Base-by-base conservation (phyloP, 2,329 filamentous ascomycete genomes). In the Alternaria gansuensis region DNA sequence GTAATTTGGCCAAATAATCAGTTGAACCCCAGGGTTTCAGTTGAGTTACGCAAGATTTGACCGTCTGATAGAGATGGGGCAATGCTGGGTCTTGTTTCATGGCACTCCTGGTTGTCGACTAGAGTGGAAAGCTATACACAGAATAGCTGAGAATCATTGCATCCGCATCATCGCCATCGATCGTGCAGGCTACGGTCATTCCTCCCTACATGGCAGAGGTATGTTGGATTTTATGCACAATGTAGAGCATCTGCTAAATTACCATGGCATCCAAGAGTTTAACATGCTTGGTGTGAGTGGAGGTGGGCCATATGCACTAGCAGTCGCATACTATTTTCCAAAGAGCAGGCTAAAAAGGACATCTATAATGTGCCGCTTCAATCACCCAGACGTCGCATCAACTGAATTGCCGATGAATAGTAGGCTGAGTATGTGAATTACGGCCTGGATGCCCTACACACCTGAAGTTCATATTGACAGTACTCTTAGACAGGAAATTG, bases 41-140 rank as follows among this genome's bases (percentile, higher is more conserved):
- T 37, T 53, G 31, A 53, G 40, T 45, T 45, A 53, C 40, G 51
- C 51, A 37, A 40, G 31, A 21, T 21, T 53, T 29, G 51, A 40
- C 17, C 40, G 40, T 17, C 7, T 21, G 14, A 44, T 21, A 44
- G 51, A 53, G 10, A 31, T 36, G 24, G 51, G 51, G 24, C 31
- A 53, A 45, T 33, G 33, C 31, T 53, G 40, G 51, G 29, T 53
- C 21, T 4, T 37, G 5, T 53, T 53, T 21, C 40, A 53, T 14
- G 48, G 51, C 24, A 53, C 51, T 45, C 40, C 51, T 24, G 23
- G 51, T 37, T 21, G 29, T 29, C 51, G 51, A n/a, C 7, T 53
- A 9, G 14, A 4, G 3, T 37, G 5, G 17, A 26, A 5, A 4
- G 3, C 5, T 6, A 11, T 36, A 36, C 39, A 37, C 6, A 13